Evolutionary conservation across 768 basidiomycete species (phyloP), one percentile per base, ranked within the genome.

Genomic region (Boletus sp.): DNA sequence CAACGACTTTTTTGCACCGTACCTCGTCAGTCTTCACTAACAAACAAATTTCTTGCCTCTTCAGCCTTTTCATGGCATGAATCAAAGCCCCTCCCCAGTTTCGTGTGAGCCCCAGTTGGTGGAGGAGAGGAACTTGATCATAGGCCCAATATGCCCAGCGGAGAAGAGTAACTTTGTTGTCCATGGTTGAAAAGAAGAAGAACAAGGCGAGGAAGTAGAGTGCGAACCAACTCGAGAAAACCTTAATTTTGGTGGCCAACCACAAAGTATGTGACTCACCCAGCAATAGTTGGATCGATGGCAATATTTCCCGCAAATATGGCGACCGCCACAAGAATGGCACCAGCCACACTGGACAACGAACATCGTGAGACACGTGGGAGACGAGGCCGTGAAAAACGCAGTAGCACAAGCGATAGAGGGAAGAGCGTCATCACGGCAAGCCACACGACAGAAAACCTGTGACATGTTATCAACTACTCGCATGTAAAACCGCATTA

Each of bases 381-480:
- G 4, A 89, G 67, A 32, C 83, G 79, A 17, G 82, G 81, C 17
- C 86, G 79, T 54, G 85, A 85, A 70, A 85, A 87, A 54, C 81
- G 83, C 27, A 89, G 71, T 5, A 87, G 56, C 5, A 88, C 63
- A 4, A 83, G 71, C 3, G 84, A 80, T 15, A 84, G 39, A 0
- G 87, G 84, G 60, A 87, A 89, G 21, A 87, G 66, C 1, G 74
- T 64, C 83, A 88, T 86, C 32, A 85, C 79, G 3, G 78, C 72
- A 21, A 88, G 73, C 84, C 85, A 88, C 14, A 79, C 80, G 6
- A 87, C 75, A 5, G 84, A 81, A 72, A 87, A 87, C 79, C 82
- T 83, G 47, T 1, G 39, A 8, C 13, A 23, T 15, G 50, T 58
- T 7, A n/a, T 60, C 52, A 59, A 30, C 17, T 35, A 9, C 4